Conservation (phyloP, 1,284 basidiomycete genomes). For the Tranzscheliella williamsii region DNA sequence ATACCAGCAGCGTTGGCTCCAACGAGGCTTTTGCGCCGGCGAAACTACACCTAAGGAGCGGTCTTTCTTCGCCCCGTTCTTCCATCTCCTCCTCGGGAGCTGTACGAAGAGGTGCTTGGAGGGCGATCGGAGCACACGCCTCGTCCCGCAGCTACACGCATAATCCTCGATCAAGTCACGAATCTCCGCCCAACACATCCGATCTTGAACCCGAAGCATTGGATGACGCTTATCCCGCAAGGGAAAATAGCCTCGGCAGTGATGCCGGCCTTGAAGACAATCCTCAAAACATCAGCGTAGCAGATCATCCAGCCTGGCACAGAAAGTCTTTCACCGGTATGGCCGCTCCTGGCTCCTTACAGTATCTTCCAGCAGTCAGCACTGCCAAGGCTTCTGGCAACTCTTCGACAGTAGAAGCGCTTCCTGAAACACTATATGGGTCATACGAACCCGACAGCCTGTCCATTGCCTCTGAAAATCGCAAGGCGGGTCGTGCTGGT, state of each 20-base stretch:
- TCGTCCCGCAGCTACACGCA: slow-evolving; percentile 26
- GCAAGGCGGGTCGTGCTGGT: neutral
- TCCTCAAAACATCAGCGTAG: slow-evolving; percentile 18
- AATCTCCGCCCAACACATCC: neutral
- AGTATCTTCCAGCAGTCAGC: slow-evolving; percentile 20
- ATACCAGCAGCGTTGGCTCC: slow-evolving; percentile 32
- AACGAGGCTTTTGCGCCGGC: slow-evolving; percentile 13
- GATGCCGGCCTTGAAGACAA: slow-evolving; percentile 9
- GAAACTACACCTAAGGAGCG: slow-evolving; percentile 37
- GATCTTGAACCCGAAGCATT: neutral
- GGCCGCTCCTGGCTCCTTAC: slow-evolving; percentile 22
- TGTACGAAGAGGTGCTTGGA: slow-evolving; percentile 35
- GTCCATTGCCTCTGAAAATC: neutral
- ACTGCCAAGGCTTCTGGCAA: too few species aligned
- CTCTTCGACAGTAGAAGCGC: too few species aligned
- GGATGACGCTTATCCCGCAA: neutral
- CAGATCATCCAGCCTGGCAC: slow-evolving; percentile 33
- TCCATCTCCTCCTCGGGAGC: slow-evolving; percentile 33
- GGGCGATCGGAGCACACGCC: slow-evolving; percentile 20
- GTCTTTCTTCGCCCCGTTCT: slow-evolving; percentile 37
- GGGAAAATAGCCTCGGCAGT: neutral
- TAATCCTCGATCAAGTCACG: slow-evolving; percentile 9
- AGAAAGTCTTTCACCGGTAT: too few species aligned
- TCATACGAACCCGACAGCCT: neutral
- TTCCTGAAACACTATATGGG: neutral